Evolutionary conservation across 257 asterid genomes (phyloP).

Genomic region (Solanum commersonii): DNA sequence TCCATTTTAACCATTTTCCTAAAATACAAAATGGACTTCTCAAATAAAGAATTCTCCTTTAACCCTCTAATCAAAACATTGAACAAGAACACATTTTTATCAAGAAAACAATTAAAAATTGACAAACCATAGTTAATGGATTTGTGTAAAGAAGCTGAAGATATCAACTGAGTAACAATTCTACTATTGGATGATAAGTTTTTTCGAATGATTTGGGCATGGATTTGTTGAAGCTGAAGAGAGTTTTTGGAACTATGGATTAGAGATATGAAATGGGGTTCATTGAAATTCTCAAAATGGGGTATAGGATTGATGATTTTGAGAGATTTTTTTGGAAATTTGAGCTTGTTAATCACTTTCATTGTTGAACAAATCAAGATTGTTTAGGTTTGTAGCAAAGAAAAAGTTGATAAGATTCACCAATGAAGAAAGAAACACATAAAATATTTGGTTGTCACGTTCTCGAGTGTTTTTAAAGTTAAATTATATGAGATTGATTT

Average conservation of each 20-base stretch:
- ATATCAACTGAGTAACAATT: slow-evolving; percentile 25
- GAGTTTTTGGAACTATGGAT: slow-evolving; percentile 15
- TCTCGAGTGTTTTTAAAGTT: too few relatives aligned
- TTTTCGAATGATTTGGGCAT: slow-evolving; percentile 7
- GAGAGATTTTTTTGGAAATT: neutral
- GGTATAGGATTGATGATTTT: neutral
- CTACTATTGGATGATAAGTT: neutral
- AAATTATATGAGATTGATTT: neutral
- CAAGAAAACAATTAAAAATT: slow-evolving; percentile 5
- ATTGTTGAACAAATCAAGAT: neutral
- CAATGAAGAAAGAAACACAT: neutral
- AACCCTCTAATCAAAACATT: slow-evolving; percentile 31
- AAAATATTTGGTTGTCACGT: too few relatives aligned
- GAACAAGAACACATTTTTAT: slow-evolving; percentile 14
- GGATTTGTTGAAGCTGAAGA: slow-evolving; percentile 21
- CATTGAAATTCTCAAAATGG: neutral
- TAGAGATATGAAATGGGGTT: slow-evolving; percentile 20
- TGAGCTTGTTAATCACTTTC: neutral
- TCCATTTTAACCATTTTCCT: slow-evolving; percentile 14
- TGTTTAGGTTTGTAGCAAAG: neutral
- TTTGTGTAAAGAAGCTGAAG: slow-evolving; percentile 11
- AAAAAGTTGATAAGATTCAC: neutral
- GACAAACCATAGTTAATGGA: slow-evolving; percentile 9
- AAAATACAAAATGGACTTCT: slow-evolving; percentile 4
- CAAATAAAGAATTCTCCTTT: slow-evolving; percentile 14